A percentile compares a stretch with the other conserved stretches of the same genome.
Conservation (phyloP, 2,329 filamentous ascomycete species). For the Phyllosticta capitalensis region DNA sequence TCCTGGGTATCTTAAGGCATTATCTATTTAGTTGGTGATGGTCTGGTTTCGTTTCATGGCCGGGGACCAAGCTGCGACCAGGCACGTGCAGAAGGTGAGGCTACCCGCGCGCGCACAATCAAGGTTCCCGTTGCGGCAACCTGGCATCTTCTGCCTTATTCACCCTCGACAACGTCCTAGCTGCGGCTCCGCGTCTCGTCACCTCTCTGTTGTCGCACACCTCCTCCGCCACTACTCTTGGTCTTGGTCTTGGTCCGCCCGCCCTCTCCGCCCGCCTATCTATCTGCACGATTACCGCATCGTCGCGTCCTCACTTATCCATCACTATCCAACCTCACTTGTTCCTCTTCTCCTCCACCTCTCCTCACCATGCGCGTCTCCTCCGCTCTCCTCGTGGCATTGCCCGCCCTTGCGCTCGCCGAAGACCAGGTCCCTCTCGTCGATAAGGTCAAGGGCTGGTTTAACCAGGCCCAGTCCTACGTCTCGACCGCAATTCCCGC, state of each 20-base stretch:
- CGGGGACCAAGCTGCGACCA: neutral
- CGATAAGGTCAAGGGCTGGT: constrained; percentile 48
- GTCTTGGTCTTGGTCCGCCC: neutral
- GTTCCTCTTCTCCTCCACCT: neutral
- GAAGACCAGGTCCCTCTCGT: constrained; percentile 53
- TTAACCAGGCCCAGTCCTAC: constrained; percentile 45
- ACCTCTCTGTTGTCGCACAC: neutral
- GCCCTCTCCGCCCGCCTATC: neutral
- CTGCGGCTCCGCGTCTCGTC: neutral
- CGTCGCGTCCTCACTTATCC: constrained; percentile 4
- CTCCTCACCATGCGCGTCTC: constrained; percentile 8
- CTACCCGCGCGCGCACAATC: neutral
- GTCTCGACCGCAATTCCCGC: constrained; percentile 43
- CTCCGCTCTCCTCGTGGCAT: constrained; percentile 33
- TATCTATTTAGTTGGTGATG: neutral
- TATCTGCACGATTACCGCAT: constrained; percentile 12
- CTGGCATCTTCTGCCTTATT: neutral
- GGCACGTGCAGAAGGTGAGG: neutral
- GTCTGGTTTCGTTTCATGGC: neutral
- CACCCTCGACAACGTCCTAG: neutral
- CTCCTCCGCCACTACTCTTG: neutral
- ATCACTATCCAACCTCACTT: neutral
- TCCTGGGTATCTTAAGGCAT: neutral
- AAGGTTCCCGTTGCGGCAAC: neutral
- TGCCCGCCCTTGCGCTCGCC: constrained; percentile 39